Percentiles rank a stretch among this genome's conserved stretches.
These are phyloP conservation scores for Phytophthora gonapodyides DNA, from an alignment of 352 stramenopile genomes.

Conservation along the genomic window DNA sequence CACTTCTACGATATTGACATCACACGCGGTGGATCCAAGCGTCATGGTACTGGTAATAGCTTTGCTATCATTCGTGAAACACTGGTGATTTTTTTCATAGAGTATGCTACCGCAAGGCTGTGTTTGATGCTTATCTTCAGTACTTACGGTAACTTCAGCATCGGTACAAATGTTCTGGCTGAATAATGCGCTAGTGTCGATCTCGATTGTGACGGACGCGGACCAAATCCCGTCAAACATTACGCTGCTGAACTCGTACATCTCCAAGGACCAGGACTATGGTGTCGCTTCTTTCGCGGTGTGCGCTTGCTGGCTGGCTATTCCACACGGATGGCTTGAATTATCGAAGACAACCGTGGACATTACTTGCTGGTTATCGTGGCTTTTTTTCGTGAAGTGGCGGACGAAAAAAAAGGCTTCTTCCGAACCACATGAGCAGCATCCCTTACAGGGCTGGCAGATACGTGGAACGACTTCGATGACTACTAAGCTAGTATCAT, in stretches of 20 bases:
- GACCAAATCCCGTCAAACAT: conserved; percentile 70
- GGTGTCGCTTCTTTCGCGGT: conserved; percentile 87
- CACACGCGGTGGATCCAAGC: conserved; percentile 87
- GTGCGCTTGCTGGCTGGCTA: conserved; percentile 79
- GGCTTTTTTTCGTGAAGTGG: conserved; percentile 75
- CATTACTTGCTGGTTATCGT: conserved; percentile 77
- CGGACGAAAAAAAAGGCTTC: conserved; percentile 49
- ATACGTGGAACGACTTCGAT: conserved; percentile 84
- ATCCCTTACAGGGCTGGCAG: conserved; percentile 24
- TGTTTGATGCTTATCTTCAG: conserved; percentile 86
- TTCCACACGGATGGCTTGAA: conserved; percentile 90
- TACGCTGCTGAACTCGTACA: conserved; percentile 74
- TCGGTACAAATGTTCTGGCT: conserved; percentile 55
- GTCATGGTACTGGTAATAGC: conserved; percentile 78
- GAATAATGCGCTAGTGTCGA: conserved; percentile 62
- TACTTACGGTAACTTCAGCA: conserved; percentile 77
- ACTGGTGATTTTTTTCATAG: conserved; percentile 86
- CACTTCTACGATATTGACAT: conserved; percentile 89
- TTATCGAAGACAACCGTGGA: conserved; percentile 87
- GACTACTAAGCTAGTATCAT: conserved; percentile 76
- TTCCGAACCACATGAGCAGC: conserved; percentile 41
- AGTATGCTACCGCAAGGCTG: conserved; percentile 84
- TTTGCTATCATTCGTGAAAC: conserved; percentile 89
- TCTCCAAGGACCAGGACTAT: conserved; percentile 87
- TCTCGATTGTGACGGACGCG: conserved; percentile 52